A percentile compares a stretch with the other conserved stretches of the same genome.
Conservation (phyloP, 768 basidiomycete species). For the Termitomyces sp. region DNA sequence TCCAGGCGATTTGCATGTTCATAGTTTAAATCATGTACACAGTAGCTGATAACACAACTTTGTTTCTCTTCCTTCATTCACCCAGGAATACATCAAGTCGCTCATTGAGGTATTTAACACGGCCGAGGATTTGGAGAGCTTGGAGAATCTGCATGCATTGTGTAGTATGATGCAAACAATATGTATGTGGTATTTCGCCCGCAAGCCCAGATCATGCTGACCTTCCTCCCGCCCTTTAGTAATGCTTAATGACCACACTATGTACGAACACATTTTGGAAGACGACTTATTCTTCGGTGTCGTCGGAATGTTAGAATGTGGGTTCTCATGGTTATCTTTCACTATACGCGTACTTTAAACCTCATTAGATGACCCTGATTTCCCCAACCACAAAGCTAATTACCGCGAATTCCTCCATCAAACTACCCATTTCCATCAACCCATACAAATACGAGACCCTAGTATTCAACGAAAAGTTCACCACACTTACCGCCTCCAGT, state of each 20-base stretch:
- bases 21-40: constrained; percentile 13
- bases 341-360: constrained; percentile 5
- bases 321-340: constrained; percentile 23
- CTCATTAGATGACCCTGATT: constrained; percentile 87
- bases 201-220: constrained; percentile 1
- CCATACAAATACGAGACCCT: constrained; percentile 75
- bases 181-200: constrained; percentile 38
- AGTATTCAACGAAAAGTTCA: constrained; percentile 84
- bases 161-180: constrained; percentile 94
- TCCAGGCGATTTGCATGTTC: constrained; percentile 9
- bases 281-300: constrained; percentile 92
- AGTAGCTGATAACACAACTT: constrained; percentile 20
- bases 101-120: constrained; percentile 80
- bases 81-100: constrained; percentile 81
- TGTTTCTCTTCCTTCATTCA: constrained; percentile 14
- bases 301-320: constrained; percentile 96
- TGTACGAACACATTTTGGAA: constrained; percentile 93
- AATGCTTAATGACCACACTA: constrained; percentile 88
- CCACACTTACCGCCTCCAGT: constrained; percentile 95
- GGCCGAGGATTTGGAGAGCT: constrained; percentile 90
- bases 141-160: constrained; percentile 86
- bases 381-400: constrained; percentile 93
- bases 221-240: constrained; percentile 41
- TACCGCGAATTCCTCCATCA: constrained; percentile 90
- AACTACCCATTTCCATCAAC: constrained; percentile 83